A percentile compares a stretch with the other conserved stretches of the same genome.
Conservation (phyloP, 345 rosid species). For the Microthlaspi erraticum region DNA sequence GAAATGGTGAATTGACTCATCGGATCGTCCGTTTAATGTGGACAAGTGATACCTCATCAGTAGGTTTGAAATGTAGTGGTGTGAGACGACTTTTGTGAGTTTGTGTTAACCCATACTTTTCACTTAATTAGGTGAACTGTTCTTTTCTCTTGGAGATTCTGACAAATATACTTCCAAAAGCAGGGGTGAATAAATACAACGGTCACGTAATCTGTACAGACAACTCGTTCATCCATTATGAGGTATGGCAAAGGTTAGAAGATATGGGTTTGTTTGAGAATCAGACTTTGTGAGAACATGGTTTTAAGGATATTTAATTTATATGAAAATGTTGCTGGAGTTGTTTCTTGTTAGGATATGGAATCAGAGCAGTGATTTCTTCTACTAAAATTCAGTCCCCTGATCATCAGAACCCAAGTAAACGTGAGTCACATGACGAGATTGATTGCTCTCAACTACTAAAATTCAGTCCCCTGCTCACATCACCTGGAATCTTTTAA, state of each 20-base stretch:
- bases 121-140: conserved; percentile 2
- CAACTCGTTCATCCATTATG: background rate
- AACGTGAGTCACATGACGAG: too few relatives aligned
- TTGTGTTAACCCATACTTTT: conserved; percentile 1
- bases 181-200: background rate
- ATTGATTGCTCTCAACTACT: too few relatives aligned
- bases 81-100: conserved; percentile 2
- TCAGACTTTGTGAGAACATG: too few relatives aligned
- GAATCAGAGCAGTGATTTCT: too few relatives aligned
- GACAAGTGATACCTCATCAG: background rate
- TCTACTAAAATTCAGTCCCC: too few relatives aligned
- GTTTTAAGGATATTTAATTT: too few relatives aligned
- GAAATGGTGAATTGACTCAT: background rate
- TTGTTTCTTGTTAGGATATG: too few relatives aligned
- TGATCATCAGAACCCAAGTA: too few relatives aligned
- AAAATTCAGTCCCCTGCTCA: too few relatives aligned
- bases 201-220: background rate
- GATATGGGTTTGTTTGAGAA: background rate
- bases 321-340: too few relatives aligned
- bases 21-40: background rate
- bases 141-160: background rate
- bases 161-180: conserved; percentile 15
- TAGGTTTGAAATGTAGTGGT: background rate
- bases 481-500: too few relatives aligned
- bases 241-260: background rate